Percentiles rank a stretch among this genome's conserved stretches.
Evolutionary conservation across 1,284 basidiomycete genomes (phyloP).

Genomic region (Rhodotorula sp.): DNA sequence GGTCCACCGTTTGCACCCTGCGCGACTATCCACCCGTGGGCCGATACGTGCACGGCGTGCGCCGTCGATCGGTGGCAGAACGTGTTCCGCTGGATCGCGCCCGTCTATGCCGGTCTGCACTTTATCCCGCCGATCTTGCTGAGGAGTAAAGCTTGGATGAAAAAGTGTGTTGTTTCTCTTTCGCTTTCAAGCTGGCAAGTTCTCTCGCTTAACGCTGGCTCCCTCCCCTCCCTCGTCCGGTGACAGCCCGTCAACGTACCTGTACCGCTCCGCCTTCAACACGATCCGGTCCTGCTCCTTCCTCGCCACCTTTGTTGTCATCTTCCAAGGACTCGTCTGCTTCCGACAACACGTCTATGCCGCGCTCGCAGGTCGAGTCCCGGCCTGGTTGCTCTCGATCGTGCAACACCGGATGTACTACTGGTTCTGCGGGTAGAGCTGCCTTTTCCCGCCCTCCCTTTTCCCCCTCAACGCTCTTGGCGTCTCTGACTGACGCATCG

Average conservation of each 20-base stretch:
- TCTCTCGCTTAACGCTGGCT: background rate
- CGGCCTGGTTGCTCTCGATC: conserved; percentile 17
- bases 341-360: conserved; percentile 58
- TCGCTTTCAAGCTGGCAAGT: background rate
- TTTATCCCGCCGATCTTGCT: conserved; percentile 63
- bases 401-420: conserved; percentile 35
- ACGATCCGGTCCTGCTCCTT: conserved; percentile 84
- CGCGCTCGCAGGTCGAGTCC: conserved; percentile 44
- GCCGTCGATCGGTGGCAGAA: conserved; percentile 67
- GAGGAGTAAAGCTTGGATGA: conserved; percentile 57
- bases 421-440: conserved; percentile 36
- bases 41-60: conserved; percentile 64
- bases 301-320: conserved; percentile 76
- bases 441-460: background rate
- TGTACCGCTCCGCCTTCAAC: conserved; percentile 66
- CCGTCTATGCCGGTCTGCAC: conserved; percentile 82
- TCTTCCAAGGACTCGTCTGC: conserved; percentile 85
- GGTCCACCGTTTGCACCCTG: conserved; percentile 61
- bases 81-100: conserved; percentile 78
- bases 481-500: background rate
- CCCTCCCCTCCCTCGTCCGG: background rate
- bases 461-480: too few relatives aligned
- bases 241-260: conserved; percentile 30
- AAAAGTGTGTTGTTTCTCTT: conserved; percentile 61
- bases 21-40: conserved; percentile 74